Base-by-base conservation (phyloP, 768 basidiomycete species). In the Russula sp. region DNA sequence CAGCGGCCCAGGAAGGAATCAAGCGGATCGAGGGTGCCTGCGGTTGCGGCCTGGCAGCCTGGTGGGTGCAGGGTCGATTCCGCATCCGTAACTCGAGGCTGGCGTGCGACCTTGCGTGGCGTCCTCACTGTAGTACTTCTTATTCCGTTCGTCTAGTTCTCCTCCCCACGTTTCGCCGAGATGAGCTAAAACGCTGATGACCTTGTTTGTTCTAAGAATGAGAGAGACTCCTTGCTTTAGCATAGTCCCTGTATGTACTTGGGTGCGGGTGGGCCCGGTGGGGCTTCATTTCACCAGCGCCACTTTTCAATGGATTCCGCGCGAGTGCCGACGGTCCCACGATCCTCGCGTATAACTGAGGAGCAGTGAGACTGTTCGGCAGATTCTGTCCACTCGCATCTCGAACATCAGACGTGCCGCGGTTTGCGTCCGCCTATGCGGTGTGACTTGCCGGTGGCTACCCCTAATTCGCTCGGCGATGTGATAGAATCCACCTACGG, bases 31-130 rank as follows among this genome's bases (percentile, higher is more conserved):
- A 55, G 35, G n/a, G 34, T 45, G 31, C 48, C 6, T 52, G 49
- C 50, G 50, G 61, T 35, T 52, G 44, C 62, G 20, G 42, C 49
- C 55, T 42, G 20, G 55, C 48, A 27, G 56, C 62, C 50, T 52
- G 56, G n/a, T 11, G 32, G 55, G 20, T 35, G 49, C 55, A 56
- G 11, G 42, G 22, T 53, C 52, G 51, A 48, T 59, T 39, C 57
- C 57, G 51, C 27, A 58, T 35, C 37, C 16, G 10, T 14, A 20
- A 61, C 52, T 54, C 49, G 42, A 58, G 62, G 56, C 44, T 40
- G 27, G 42, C 44, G n/a, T 27, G 34, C 61, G 55, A 53, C 20
- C n/a, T 13, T 18, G 4, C n/a, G n/a, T 32, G 22, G 34, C 14
- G 32, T n/a, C 37, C 37, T 11, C n/a, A 37, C 37, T 8, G 40